Evolutionary conservation across 805 yeast species (phyloP), one percentile per base, ranked within the genome.

Genomic region (Millerozyma miso): DNA sequence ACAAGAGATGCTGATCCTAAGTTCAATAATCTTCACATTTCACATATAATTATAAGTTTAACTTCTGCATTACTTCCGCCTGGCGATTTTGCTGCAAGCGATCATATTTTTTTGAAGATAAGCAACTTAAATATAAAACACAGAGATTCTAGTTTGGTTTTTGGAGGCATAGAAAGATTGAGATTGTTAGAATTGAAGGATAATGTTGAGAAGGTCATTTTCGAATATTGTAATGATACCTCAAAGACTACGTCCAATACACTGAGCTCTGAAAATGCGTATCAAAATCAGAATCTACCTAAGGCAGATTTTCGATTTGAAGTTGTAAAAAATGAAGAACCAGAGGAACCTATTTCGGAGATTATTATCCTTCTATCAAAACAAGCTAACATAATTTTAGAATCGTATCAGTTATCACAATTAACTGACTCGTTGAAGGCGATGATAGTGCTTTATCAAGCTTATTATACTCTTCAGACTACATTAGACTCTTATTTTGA

Each of bases 301-400:
- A 71, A 69, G 33, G 73, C 76, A 4, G 87, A 81, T 49, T 38
- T 81, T 2, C 54, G 82, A 29, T 77, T 81, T 54, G 85, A 81
- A 52, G 44, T 71, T 17, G 67, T 71, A 38, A 45, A 55, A 6
- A 55, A 50, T 8, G 1, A 35, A 1, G 57, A 46, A 8, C 47
- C 48, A 3, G 40, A 40, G 2, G 13, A 12, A 12, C 6, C 33
- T 3, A 36, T 38, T 6, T 43, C 56, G 0, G 72, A 72, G 33
- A 56, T 67, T 15, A 74, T 80, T 0, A 20, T 72, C 0, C 53
- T 79, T 2, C 56, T 74, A 16, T 67, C 80, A 0, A 79, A 79
- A 44, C 58, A 63, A 0, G 71, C 74, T 0, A 39, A 18, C 8
- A 14, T 60, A 10, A 37, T 39, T 13, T 40, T 65, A 3, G 64